These are phyloP conservation scores for Hansfordia pulvinata DNA, from an alignment of 2,329 filamentous ascomycete genomes.

Conservation along the genomic window DNA sequence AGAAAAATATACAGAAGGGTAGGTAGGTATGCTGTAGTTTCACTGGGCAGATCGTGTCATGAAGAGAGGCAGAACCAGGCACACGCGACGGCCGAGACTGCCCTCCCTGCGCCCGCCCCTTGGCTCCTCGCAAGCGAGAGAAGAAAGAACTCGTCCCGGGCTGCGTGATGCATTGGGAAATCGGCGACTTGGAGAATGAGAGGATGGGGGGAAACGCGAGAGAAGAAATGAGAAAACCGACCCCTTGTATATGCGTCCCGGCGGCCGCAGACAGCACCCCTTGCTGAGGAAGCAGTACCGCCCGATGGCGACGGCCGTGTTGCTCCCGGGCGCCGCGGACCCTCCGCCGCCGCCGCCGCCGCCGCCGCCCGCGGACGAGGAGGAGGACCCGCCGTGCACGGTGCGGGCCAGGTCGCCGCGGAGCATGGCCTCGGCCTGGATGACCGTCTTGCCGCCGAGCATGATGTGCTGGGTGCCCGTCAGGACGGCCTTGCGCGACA, in stretches of 20 bases:
- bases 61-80: too few relatives aligned
- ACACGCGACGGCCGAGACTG: too few relatives aligned
- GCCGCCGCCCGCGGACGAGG: constrained; percentile 24
- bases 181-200: too few relatives aligned
- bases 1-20: background rate
- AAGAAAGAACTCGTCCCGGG: background rate
- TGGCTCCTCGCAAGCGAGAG: background rate
- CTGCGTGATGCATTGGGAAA: background rate
- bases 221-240: constrained; percentile 15
- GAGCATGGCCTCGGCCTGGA: constrained; percentile 89
- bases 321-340: constrained; percentile 30
- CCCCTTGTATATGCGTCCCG: constrained; percentile 70
- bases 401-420: constrained; percentile 71
- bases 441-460: constrained; percentile 88
- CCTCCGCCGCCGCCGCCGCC: constrained; percentile 18
- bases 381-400: too few relatives aligned
- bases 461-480: constrained; percentile 97
- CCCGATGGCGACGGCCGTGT: constrained; percentile 71
- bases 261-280: constrained; percentile 67
- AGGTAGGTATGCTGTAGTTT: too few relatives aligned
- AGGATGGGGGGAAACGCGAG: background rate
- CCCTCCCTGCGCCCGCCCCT: too few relatives aligned
- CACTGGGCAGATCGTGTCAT: too few relatives aligned
- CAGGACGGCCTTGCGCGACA: constrained; percentile 80
- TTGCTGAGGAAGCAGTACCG: constrained; percentile 81